A percentile compares a stretch with the other conserved stretches of the same genome.
These are phyloP conservation scores for Platanthera guangdongensis DNA, from an alignment of 106 monocot genomes.

Conservation along the genomic window DNA sequence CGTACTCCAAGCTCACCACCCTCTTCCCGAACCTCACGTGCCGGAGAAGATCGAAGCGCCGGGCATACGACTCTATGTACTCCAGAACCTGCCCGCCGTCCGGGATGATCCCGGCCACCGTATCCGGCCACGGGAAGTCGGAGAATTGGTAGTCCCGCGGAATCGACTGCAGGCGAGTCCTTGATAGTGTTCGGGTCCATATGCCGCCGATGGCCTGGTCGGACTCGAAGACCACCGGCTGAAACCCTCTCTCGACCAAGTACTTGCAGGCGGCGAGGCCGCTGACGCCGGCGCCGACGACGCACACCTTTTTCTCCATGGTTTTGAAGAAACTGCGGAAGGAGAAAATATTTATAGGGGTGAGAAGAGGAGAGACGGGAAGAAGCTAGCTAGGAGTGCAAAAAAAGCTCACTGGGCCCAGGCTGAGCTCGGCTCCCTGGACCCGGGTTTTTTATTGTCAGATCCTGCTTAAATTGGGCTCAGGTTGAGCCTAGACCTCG, in stretches of 20 bases:
- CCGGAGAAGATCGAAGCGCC: conserved; percentile 19
- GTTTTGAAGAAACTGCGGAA: neutral
- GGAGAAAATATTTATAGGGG: too few relatives aligned
- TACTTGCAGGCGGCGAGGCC: conserved; percentile 44
- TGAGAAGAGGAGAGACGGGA: too few relatives aligned
- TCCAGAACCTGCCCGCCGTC: conserved; percentile 25
- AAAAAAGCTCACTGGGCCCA: too few relatives aligned
- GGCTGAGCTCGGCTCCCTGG: too few relatives aligned
- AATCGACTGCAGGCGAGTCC: conserved; percentile 46
- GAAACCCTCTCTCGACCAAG: conserved; percentile 22
- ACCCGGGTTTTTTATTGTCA: too few relatives aligned
- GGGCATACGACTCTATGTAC: conserved; percentile 32
- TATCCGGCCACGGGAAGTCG: conserved; percentile 46
- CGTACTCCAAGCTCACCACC: conserved; percentile 32
- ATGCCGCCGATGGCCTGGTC: conserved; percentile 32
- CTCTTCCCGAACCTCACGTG: conserved; percentile 16
- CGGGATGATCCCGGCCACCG: conserved; percentile 19
- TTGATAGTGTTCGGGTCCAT: conserved; percentile 26
- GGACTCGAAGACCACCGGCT: conserved; percentile 38
- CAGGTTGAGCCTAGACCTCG: too few relatives aligned
- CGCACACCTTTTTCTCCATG: conserved; percentile 26
- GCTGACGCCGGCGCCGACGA: conserved; percentile 53
- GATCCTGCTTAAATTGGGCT: too few relatives aligned
- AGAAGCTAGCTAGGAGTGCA: too few relatives aligned
- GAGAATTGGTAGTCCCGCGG: conserved; percentile 26